Percentiles rank a stretch among this genome's conserved stretches.
These are phyloP conservation scores for Eucalyptus urophylla DNA, from an alignment of 345 rosid species.

Conservation along the genomic window DNA sequence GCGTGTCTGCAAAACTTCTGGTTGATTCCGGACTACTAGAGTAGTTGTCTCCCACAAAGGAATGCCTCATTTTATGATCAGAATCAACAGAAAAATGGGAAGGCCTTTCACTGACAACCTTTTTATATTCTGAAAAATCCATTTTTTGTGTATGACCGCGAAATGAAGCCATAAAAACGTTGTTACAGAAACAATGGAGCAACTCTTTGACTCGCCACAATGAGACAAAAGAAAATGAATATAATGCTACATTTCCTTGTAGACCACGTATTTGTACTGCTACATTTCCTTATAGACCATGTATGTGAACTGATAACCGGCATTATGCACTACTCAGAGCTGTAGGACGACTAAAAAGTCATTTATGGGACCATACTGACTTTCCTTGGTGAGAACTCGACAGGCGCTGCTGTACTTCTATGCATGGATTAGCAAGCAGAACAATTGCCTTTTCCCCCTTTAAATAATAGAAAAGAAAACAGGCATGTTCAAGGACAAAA, in stretches of 20 bases:
- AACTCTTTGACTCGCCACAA: conserved; percentile 1
- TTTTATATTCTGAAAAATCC: conserved; percentile 29
- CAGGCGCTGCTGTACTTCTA: background rate
- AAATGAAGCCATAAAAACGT: conserved; percentile 54
- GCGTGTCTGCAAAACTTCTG: conserved; percentile 54
- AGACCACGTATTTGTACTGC: background rate
- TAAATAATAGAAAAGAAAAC: background rate
- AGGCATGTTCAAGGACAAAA: background rate
- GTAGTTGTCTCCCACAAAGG: conserved; percentile 19
- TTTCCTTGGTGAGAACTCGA: background rate
- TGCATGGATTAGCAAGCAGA: background rate
- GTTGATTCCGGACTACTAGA: conserved; percentile 22
- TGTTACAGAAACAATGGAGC: conserved; percentile 16
- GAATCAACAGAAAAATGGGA: conserved; percentile 19
- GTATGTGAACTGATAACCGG: background rate
- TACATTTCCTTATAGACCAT: too few species aligned
- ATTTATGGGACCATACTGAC: background rate
- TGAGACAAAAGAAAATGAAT: background rate
- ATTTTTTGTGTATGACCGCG: conserved; percentile 28
- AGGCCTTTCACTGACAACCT: conserved; percentile 13
- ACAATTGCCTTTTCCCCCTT: background rate
- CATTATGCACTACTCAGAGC: background rate
- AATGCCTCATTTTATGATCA: conserved; percentile 7
- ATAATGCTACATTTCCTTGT: background rate
- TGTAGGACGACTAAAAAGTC: background rate